Base-by-base conservation (phyloP, 495 filamentous ascomycete species). In the Aspergillus taichungensis region DNA sequence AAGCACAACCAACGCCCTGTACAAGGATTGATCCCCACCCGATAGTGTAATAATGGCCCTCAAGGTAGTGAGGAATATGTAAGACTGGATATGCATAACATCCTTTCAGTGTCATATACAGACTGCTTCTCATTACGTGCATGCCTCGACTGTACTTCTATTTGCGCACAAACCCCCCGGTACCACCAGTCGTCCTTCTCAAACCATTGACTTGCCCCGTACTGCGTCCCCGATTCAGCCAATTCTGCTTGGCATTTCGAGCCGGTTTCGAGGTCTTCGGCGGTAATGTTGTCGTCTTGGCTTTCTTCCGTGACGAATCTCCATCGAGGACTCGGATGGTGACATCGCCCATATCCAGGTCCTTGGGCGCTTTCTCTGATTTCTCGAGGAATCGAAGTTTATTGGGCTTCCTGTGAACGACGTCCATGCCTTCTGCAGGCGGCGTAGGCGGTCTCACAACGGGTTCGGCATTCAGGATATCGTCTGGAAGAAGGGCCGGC, bases 331-430 rank as follows among this genome's bases (percentile, higher is more conserved):
- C 76, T 27, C 67, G 64, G 34, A 82, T 72, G 11, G 63, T 73
- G 32, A 79, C 57, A 35, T 69, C 64, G 7, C 74, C 76, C 41
- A 67, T 66, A 42, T 63, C 69, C 32, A 80, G 53, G 53, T 80
- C 76, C 61, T 77, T 80, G 31, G 74, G 65, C 9, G 66, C 62
- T 45, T 72, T 75, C 40, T 78, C 68, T 8, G 59, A 57, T 36
- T 64, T 66, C 18, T 78, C 71, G 34, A 78, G 54, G 43, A 79
- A 75, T 30, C 67, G 68, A 39, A 75, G 60, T 43, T 74, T 76
- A 43, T 65, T 74, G 13, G 63, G 56, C 43, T 61, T 67, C 27
- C 51, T 64, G 12, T 58, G 57, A 30, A 56, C 40, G 28, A 47
- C 35, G 28, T 55, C 55, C 9, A 48, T 42, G 36, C 55, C 51